Percentiles rank a stretch among this genome's conserved stretches.
These are phyloP conservation scores for Phytomonas sp. DNA, from an alignment of 208 protist species.

Conservation along the genomic window DNA sequence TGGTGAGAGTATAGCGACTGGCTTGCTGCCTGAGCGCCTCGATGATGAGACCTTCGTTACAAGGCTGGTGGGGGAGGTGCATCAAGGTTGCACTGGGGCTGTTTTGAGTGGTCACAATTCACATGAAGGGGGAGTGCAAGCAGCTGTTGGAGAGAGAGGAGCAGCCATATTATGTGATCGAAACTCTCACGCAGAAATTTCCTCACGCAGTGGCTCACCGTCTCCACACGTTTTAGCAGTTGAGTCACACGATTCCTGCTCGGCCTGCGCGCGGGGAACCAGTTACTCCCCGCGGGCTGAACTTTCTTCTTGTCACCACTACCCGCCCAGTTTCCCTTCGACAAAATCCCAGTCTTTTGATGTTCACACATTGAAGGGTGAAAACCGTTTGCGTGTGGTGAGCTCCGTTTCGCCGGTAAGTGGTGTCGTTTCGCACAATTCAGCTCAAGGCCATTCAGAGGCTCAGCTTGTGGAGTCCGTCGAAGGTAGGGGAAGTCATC, in stretches of 20 bases:
- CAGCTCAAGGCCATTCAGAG: neutral
- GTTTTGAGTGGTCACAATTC: neutral
- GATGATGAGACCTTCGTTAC: neutral
- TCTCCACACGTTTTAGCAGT: neutral
- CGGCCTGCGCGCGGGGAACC: neutral
- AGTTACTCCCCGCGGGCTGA: neutral
- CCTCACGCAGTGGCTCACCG: neutral
- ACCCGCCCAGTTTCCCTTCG: neutral
- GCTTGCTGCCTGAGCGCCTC: neutral
- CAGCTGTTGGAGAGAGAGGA: neutral
- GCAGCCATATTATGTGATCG: neutral
- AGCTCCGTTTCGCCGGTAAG: neutral
- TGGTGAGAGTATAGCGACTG: neutral
- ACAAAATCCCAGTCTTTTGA: neutral
- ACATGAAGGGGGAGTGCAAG: neutral
- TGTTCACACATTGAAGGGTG: neutral
- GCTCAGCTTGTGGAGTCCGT: neutral
- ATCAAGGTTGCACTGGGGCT: neutral
- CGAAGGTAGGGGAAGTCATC: slow-evolving; percentile 8
- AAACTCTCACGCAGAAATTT: neutral
- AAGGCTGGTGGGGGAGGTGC: neutral
- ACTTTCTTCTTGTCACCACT: neutral
- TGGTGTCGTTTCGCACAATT: neutral
- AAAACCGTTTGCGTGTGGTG: neutral
- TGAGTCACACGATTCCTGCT: neutral